Conservation (phyloP, 129 eudicot genomes). For the Lactuca sativa region DNA sequence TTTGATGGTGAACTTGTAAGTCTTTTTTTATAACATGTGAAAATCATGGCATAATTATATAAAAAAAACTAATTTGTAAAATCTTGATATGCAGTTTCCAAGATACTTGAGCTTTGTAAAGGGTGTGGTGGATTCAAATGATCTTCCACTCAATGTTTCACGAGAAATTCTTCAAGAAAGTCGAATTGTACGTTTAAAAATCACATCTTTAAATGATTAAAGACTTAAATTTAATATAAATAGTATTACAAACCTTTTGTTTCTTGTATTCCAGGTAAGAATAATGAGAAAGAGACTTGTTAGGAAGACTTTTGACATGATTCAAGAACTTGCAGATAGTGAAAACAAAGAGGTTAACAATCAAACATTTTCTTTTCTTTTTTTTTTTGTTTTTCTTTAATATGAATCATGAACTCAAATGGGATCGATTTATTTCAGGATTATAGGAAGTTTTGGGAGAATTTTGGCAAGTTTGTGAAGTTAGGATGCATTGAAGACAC, state of each 20-base stretch:
- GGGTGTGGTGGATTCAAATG: conserved; percentile 95
- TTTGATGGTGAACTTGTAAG: conserved; percentile 98
- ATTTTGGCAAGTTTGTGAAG: conserved; percentile 85
- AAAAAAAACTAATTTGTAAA: background rate
- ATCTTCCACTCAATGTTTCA: conserved; percentile 89
- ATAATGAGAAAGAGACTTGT: conserved; percentile 96
- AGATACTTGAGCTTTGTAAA: conserved; percentile 94
- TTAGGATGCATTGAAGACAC: conserved; percentile 92
- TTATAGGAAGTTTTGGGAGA: conserved; percentile 97
- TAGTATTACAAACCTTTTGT: background rate
- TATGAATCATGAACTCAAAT: background rate
- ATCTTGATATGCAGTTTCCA: conserved; percentile 69
- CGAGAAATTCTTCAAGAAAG: conserved; percentile 98
- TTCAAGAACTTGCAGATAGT: conserved; percentile 80
- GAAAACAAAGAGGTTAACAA: conserved; percentile 77
- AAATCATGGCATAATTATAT: background rate
- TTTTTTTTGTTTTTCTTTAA: background rate
- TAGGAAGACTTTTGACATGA: conserved; percentile 95
- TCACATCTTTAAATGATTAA: background rate
- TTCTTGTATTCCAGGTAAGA: conserved; percentile 59
- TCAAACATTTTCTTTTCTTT: background rate
- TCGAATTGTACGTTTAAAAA: conserved; percentile 66
- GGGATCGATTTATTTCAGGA: conserved; percentile 50
- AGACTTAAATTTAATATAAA: background rate
- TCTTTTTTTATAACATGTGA: background rate